Evolutionary conservation across 1,284 basidiomycete genomes (phyloP).

Genomic region (Ustilago cynodontis): DNA sequence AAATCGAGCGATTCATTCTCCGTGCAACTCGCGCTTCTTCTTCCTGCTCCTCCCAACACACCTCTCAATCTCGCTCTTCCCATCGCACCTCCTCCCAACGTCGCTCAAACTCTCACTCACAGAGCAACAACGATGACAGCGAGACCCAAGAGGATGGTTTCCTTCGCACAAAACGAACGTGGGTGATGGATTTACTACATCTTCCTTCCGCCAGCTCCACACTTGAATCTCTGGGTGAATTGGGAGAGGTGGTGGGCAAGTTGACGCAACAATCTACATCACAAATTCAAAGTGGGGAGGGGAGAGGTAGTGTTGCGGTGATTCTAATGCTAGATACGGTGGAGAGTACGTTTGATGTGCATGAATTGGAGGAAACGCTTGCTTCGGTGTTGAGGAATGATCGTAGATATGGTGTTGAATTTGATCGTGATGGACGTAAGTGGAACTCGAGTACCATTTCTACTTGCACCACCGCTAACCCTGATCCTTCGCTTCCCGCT

Average conservation of each 20-base stretch:
- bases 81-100: neutral
- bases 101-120: constrained; percentile 20
- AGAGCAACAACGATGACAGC: constrained; percentile 26
- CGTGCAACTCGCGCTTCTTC: constrained; percentile 26
- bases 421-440: constrained; percentile 28
- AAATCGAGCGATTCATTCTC: constrained; percentile 42
- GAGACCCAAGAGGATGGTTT: constrained; percentile 51
- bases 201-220: constrained; percentile 12
- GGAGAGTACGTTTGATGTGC: constrained; percentile 38
- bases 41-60: neutral
- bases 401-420: constrained; percentile 21
- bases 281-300: neutral
- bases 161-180: constrained; percentile 36
- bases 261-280: constrained; percentile 23
- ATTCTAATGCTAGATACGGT: constrained; percentile 35
- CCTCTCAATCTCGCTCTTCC: constrained; percentile 4
- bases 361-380: constrained; percentile 40
- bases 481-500: neutral
- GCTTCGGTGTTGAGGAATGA: constrained; percentile 24
- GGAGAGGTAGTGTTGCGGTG: constrained; percentile 10
- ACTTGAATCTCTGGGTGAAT: neutral
- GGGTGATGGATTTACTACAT: constrained; percentile 43
- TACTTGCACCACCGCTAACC: no score
- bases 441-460: constrained; percentile 20
- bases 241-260: neutral